These are phyloP conservation scores for Luzula sylvatica DNA, from an alignment of 176 grass and related monocot species.

Conservation along the genomic window DNA sequence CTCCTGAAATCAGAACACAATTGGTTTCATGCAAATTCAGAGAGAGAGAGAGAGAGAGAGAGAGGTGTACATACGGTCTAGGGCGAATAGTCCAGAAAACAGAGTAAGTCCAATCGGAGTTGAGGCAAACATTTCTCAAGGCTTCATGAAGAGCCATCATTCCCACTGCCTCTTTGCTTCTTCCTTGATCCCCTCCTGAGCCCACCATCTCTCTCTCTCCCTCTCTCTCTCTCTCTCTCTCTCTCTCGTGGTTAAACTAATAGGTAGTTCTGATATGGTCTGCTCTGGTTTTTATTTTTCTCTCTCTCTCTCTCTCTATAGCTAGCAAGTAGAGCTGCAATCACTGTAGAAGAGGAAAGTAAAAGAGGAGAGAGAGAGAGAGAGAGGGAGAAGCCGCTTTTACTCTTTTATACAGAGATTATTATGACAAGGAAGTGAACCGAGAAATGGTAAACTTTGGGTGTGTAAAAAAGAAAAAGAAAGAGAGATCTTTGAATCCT, in stretches of 20 bases:
- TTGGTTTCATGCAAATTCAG: background rate
- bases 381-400: conserved; percentile 4
- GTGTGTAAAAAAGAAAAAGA: background rate
- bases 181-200: conserved; percentile 43
- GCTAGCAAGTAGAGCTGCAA: background rate
- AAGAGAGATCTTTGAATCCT: background rate
- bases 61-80: conserved; percentile 43
- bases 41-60: background rate
- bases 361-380: background rate
- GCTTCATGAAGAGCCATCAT: conserved; percentile 99
- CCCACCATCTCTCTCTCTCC: conserved; percentile 58
- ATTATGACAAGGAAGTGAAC: conserved; percentile 5
- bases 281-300: conserved; percentile 16
- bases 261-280: background rate
- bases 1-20: conserved; percentile 27
- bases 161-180: conserved; percentile 93
- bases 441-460: conserved; percentile 5
- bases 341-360: background rate
- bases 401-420: conserved; percentile 13
- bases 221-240: background rate
- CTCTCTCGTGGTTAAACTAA: conserved; percentile 11
- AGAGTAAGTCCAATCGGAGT: conserved; percentile 98
- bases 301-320: conserved; percentile 12
- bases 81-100: conserved; percentile 99
- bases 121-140: conserved; percentile 89